A percentile compares a stretch with the other conserved stretches of the same genome.
These are phyloP conservation scores for Hermanozyma aechmeae DNA, from an alignment of 805 yeast genomes.

Conservation along the genomic window DNA sequence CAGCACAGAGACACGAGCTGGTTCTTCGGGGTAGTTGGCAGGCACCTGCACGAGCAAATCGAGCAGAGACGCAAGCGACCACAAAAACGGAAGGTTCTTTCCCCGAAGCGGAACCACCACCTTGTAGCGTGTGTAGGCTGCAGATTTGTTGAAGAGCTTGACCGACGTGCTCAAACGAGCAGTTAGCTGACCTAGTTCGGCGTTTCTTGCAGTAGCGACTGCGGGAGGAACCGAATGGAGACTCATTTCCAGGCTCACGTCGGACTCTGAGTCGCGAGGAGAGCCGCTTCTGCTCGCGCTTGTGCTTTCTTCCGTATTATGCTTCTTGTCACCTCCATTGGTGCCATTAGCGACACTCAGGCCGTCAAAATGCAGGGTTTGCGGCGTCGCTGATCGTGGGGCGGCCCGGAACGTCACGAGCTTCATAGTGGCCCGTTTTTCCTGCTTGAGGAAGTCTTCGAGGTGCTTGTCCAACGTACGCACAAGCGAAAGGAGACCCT, in stretches of 20 bases:
- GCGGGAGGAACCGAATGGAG: too few species aligned
- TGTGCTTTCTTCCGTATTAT: too few species aligned
- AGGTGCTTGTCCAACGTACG: conserved; percentile 47
- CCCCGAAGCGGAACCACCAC: conserved; percentile 18
- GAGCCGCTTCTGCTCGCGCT: too few species aligned
- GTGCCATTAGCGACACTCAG: too few species aligned
- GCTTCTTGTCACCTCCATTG: too few species aligned
- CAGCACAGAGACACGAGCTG: conserved; percentile 15
- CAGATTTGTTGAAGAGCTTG: conserved; percentile 18
- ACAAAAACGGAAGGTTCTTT: conserved; percentile 16
- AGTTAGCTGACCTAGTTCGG: too few species aligned
- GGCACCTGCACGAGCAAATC: conserved; percentile 28
- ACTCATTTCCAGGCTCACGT: too few species aligned
- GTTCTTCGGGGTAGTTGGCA: conserved; percentile 19
- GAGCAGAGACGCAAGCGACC: conserved; percentile 16
- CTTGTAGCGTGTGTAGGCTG: conserved; percentile 19
- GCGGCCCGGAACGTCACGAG: conserved; percentile 33
- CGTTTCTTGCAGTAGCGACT: too few species aligned
- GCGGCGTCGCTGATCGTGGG: conserved; percentile 1
- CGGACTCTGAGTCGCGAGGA: too few species aligned
- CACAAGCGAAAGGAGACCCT: conserved; percentile 46
- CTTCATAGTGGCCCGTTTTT: conserved; percentile 54
- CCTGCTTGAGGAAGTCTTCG: conserved; percentile 49
- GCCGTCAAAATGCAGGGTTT: too few species aligned
- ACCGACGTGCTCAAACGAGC: too few species aligned